Evolutionary conservation across 176 grass and related monocot genomes (phyloP).

Genomic region (Ensete ventricosum): DNA sequence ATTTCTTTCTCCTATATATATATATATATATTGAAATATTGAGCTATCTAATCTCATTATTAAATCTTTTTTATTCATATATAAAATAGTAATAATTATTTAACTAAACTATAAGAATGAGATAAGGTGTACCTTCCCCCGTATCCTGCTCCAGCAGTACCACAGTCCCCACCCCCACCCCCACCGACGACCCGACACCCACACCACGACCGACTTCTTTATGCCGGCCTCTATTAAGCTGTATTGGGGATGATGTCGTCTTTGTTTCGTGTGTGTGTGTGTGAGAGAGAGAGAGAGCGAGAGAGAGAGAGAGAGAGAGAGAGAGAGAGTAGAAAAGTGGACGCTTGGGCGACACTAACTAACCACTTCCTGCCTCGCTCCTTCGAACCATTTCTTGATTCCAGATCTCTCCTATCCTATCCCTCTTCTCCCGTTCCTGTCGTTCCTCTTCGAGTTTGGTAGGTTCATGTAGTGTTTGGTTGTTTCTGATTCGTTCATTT

Average conservation of each 20-base stretch:
- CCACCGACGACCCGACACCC: constrained; percentile 1
- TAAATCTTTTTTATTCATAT: no score
- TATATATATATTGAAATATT: no score
- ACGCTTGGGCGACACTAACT: not conserved
- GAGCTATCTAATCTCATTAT: no score
- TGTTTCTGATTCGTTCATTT: not conserved
- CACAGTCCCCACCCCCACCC: not conserved
- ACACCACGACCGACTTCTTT: not conserved
- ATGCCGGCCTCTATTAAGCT: not conserved
- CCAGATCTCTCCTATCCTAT: not conserved
- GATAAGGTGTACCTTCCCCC: not conserved
- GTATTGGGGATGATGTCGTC: not conserved
- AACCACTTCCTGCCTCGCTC: not conserved
- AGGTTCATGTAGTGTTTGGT: not conserved
- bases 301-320: not conserved
- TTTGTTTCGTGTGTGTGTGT: not conserved
- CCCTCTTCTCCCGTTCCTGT: not conserved
- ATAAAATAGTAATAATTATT: no score
- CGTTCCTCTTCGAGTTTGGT: not conserved
- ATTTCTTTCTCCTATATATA: no score
- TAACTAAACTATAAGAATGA: not conserved
- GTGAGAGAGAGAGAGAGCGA: not conserved
- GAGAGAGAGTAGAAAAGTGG: not conserved
- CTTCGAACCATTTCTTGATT: not conserved
- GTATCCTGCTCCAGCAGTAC: not conserved